Conservation (phyloP, 1,284 basidiomycete species). For the Cutaneotrichosporon dermatis region DNA sequence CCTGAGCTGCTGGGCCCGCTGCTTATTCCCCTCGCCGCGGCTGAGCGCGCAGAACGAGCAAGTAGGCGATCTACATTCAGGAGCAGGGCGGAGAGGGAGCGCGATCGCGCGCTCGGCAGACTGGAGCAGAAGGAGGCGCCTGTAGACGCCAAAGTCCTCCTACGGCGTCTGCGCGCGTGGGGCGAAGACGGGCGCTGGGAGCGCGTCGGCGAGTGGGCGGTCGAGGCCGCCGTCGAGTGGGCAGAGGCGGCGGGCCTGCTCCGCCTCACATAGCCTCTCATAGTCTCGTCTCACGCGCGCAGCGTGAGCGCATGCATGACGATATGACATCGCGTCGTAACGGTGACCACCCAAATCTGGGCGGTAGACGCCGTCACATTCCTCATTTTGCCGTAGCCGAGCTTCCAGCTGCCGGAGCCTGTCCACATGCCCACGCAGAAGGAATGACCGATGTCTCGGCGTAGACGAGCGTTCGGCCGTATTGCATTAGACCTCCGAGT, state of each 20-base stretch:
- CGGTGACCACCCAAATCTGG: too few species aligned
- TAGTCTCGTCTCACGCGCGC: too few species aligned
- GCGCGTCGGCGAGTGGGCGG: slow-evolving; percentile 31
- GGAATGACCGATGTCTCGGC: not conserved
- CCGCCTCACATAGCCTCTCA: not conserved
- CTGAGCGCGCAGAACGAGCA: slow-evolving; percentile 16
- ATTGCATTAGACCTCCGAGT: too few species aligned
- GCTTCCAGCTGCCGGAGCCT: too few species aligned
- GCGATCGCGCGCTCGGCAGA: not conserved
- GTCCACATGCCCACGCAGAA: not conserved
- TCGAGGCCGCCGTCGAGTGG: slow-evolving; percentile 34
- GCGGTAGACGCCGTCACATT: not conserved
- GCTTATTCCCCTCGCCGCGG: slow-evolving; percentile 21
- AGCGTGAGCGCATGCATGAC: too few species aligned
- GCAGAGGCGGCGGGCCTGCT: slow-evolving; percentile 12
- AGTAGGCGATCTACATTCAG: slow-evolving; percentile 10
- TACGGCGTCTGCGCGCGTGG: slow-evolving; percentile 24
- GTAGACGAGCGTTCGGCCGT: not conserved
- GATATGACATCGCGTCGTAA: too few species aligned
- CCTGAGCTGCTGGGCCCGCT: slow-evolving; percentile 32
- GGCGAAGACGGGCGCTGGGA: slow-evolving; percentile 42
- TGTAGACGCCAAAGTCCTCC: slow-evolving; percentile 4
- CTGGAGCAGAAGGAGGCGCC: not conserved
- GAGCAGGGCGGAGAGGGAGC: slow-evolving; percentile 7
- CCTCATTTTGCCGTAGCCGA: too few species aligned